Conservation (phyloP, 2,329 filamentous ascomycete genomes). For the Cladobotryum mycophilum region DNA sequence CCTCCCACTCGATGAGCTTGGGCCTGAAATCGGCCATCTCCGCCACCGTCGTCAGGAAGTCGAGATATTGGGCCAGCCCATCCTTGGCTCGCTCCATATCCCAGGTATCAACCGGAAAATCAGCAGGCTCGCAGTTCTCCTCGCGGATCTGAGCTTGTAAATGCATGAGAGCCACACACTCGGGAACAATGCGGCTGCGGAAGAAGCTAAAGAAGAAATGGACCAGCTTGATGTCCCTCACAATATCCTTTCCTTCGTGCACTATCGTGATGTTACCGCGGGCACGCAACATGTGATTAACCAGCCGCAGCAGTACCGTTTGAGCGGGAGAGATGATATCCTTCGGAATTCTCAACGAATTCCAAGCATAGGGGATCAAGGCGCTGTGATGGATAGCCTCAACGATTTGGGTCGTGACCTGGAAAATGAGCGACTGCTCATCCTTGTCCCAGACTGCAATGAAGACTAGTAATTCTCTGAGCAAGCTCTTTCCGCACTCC, state of each 20-base stretch:
- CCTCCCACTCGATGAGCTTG: constrained; percentile 86
- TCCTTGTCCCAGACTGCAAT: constrained; percentile 96
- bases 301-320: constrained; percentile 82
- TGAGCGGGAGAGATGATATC: constrained; percentile 95
- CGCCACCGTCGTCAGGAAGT: constrained; percentile 85
- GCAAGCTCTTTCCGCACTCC: constrained; percentile 81
- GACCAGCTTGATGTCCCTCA: constrained; percentile 56
- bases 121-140: constrained; percentile 66
- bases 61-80: constrained; percentile 86
- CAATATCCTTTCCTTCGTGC: constrained; percentile 46
- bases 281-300: constrained; percentile 79
- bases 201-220: constrained; percentile 93
- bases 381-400: constrained; percentile 86
- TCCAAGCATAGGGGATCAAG: constrained; percentile 86
- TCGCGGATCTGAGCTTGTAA: constrained; percentile 85
- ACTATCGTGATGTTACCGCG: constrained; percentile 36
- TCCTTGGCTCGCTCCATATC: constrained; percentile 97
- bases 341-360: constrained; percentile 83
- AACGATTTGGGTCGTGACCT: constrained; percentile 93
- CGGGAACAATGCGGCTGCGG: constrained; percentile 84
- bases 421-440: constrained; percentile 90
- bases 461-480: constrained; percentile 88
- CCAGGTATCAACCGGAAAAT: constrained; percentile 93
- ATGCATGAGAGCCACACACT: constrained; percentile 90
- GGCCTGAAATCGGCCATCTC: constrained; percentile 78